Evolutionary conservation across 2,329 filamentous ascomycete genomes (phyloP), one percentile per base, ranked within the genome.

Genomic region (Cytospora schulzeri): DNA sequence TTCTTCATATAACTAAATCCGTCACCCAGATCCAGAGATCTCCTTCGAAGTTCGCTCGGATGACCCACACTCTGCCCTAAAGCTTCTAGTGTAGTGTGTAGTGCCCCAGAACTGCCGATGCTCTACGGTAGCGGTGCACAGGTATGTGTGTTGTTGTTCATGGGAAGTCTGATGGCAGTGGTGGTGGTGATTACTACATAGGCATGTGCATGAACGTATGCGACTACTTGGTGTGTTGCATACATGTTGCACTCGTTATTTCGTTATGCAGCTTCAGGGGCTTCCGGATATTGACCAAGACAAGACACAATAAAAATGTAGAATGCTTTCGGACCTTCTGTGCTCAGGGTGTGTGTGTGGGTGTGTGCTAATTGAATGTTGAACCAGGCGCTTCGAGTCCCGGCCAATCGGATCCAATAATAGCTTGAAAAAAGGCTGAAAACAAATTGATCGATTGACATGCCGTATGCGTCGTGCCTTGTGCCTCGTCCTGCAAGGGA

Each of bases 251-350:
- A 55, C 51, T 29, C 59, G 54, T 41, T 41, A 41, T 41, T n/a
- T 41, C 19, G 54, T 61, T 50, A 61, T 61, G 51, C 59, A 55
- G 9, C 51, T 55, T 55, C 59, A 61, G 59, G 59, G 59, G 59
- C 28, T 33, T 52, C 59, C 59, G 53, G 59, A 61, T 48, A 35
- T 38, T 45, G 59, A 61, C 50, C 59, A 61, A 61, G 59, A 61
- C 54, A 54, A 35, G n/a, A n/a, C n/a, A n/a, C n/a, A n/a, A n/a
- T n/a, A n/a, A n/a, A n/a, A n/a, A n/a, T n/a, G 15, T 35, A 35
- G 33, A 31, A 15, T n/a, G 38, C 19, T 41, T n/a, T 19, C 15
- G 38, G 38, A 6, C n/a, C 38, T 38, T 17, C 38, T 41, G 38
- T 41, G 17, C 19, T 15, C 3, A 17, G 9, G 9, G 29, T 31